Conservation (phyloP, 768 basidiomycete species). For the Hericium alpestre region DNA sequence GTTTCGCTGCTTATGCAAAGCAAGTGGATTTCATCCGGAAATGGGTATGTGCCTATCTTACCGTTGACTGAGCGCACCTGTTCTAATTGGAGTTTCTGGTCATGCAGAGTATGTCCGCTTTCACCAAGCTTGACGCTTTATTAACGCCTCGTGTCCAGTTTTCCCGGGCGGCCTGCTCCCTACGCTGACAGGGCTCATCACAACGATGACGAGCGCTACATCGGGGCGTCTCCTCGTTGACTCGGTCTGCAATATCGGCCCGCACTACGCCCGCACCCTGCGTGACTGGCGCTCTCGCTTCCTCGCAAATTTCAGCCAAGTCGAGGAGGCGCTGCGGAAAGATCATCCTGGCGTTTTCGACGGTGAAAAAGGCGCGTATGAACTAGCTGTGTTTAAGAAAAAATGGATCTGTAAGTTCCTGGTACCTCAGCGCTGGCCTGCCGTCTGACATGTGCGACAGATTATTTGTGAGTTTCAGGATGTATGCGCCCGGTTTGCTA, state of each 20-base stretch:
- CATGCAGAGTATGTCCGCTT: background rate
- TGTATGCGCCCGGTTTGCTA: background rate
- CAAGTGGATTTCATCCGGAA: constrained; percentile 5
- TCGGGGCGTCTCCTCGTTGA: constrained; percentile 7
- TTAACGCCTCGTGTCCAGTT: constrained; percentile 1
- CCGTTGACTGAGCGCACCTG: too few species aligned
- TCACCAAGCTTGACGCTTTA: background rate
- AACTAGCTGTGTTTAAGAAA: constrained; percentile 64
- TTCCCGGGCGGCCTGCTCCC: constrained; percentile 13
- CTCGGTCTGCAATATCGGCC: constrained; percentile 16
- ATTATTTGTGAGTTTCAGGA: constrained; percentile 33
- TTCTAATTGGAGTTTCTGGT: too few species aligned
- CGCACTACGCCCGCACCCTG: constrained; percentile 71
- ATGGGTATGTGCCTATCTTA: background rate
- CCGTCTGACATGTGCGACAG: constrained; percentile 18
- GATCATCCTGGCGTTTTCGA: constrained; percentile 52
- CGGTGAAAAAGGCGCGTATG: constrained; percentile 29
- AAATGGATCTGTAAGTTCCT: constrained; percentile 57
- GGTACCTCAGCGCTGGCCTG: too few species aligned
- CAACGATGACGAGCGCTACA: constrained; percentile 3
- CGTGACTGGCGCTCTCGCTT: constrained; percentile 67
- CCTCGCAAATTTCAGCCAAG: constrained; percentile 41
- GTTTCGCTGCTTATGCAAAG: constrained; percentile 25
- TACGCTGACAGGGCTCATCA: constrained; percentile 8
- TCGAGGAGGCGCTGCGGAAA: constrained; percentile 34